Percentiles rank a stretch among this genome's conserved stretches.
Conservation (phyloP, 495 filamentous ascomycete species). For the Tuber indicum region DNA sequence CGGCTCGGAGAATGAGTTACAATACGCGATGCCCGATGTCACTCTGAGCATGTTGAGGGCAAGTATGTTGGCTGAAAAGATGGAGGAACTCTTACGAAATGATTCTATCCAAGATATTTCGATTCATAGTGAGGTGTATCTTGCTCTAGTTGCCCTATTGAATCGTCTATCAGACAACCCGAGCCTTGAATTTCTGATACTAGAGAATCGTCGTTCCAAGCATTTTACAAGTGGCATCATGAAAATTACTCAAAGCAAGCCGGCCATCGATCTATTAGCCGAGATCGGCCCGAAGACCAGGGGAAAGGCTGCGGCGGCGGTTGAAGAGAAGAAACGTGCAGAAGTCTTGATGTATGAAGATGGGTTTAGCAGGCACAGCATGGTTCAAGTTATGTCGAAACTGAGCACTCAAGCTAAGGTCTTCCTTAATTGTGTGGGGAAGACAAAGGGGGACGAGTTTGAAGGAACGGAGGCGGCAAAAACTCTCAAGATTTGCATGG, state of each 20-base stretch:
- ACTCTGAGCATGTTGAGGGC: constrained; percentile 20
- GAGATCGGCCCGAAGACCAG: constrained; percentile 23
- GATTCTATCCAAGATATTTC: constrained; percentile 32
- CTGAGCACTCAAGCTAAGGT: constrained; percentile 27
- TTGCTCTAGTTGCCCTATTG: constrained; percentile 18
- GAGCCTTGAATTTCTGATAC: constrained; percentile 17
- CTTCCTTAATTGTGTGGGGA: constrained; percentile 26
- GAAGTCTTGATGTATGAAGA: constrained; percentile 27
- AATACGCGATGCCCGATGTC: constrained; percentile 14
- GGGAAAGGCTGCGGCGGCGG: constrained; percentile 25
- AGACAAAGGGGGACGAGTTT: constrained; percentile 21
- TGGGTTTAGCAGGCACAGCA: constrained; percentile 20
- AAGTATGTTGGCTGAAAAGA: constrained; percentile 26
- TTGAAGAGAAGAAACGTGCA: constrained; percentile 24
- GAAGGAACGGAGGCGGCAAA: constrained; percentile 25
- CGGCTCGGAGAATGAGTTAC: constrained; percentile 6
- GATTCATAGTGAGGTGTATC: constrained; percentile 27
- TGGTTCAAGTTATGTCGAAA: constrained; percentile 21
- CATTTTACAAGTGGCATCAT: constrained; percentile 20
- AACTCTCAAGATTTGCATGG: constrained; percentile 25
- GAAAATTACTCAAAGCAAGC: constrained; percentile 19
- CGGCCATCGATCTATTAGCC: constrained; percentile 7
- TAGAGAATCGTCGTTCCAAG: constrained; percentile 22
- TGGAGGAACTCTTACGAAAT: constrained; percentile 29
- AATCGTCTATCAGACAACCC: constrained; percentile 18